A percentile compares a stretch with the other conserved stretches of the same genome.
Evolutionary conservation across 805 yeast genomes (phyloP).

Genomic region (Ogataea saltuana): DNA sequence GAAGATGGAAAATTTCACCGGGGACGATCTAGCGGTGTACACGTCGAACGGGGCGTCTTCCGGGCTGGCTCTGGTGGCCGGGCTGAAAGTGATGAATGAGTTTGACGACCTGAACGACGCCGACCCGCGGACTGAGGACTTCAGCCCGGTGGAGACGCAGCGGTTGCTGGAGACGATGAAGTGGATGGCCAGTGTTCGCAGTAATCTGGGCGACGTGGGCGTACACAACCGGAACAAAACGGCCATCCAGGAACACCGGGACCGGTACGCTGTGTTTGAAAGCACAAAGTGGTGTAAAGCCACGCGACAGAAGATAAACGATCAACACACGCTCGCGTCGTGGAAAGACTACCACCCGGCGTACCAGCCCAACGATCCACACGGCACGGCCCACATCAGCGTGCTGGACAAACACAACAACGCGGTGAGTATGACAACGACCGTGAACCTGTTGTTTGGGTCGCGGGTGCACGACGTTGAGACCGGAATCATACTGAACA

Average conservation of each 20-base stretch:
- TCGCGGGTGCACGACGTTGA: constrained; percentile 73
- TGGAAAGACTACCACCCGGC: constrained; percentile 81
- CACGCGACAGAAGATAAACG: constrained; percentile 53
- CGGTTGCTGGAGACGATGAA: constrained; percentile 84
- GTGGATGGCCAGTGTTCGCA: constrained; percentile 86
- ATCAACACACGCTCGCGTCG: constrained; percentile 52
- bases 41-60: constrained; percentile 75
- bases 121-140: constrained; percentile 39
- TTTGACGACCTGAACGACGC: constrained; percentile 34
- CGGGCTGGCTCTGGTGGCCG: constrained; percentile 80
- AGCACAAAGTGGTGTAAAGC: constrained; percentile 57
- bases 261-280: constrained; percentile 46
- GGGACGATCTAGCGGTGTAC: constrained; percentile 38
- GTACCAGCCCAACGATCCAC: constrained; percentile 74
- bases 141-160: constrained; percentile 54
- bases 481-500: constrained; percentile 83
- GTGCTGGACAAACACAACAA: constrained; percentile 72
- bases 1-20: constrained; percentile 36
- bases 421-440: constrained; percentile 86
- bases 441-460: constrained; percentile 84
- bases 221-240: constrained; percentile 29
- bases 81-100: constrained; percentile 61
- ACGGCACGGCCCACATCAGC: constrained; percentile 89
- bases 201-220: constrained; percentile 74
- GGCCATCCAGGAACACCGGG: constrained; percentile 32